Evolutionary conservation across 805 yeast species (phyloP).

Genomic region (Wickerhamiella sergipiensis): DNA sequence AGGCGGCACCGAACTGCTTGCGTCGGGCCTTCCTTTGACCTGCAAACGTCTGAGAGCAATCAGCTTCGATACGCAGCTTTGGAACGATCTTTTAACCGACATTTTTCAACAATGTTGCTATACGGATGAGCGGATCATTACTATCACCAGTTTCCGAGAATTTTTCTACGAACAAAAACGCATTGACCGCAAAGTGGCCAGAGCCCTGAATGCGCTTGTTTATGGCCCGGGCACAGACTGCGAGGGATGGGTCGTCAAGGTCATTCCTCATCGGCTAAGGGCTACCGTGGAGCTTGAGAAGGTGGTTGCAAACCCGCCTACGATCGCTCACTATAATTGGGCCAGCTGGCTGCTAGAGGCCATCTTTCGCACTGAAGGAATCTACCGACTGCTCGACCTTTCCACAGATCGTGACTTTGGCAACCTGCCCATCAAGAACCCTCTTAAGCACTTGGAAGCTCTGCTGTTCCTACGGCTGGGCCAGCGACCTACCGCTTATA

Average conservation of each 20-base stretch:
- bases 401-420: constrained; percentile 13
- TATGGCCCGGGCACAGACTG: constrained; percentile 13
- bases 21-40: constrained; percentile 11
- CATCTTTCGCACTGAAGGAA: constrained; percentile 12
- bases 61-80: constrained; percentile 13
- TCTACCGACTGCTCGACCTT: constrained; percentile 10
- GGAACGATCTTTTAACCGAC: constrained; percentile 10
- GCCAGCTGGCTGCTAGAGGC: constrained; percentile 12
- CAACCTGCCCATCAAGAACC: constrained; percentile 10
- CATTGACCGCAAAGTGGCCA: constrained; percentile 7
- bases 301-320: constrained; percentile 4
- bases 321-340: constrained; percentile 14
- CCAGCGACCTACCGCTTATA: not conserved
- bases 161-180: constrained; percentile 10
- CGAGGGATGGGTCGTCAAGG: constrained; percentile 7
- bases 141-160: constrained; percentile 9
- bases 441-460: constrained; percentile 12
- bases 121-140: constrained; percentile 6
- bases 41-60: constrained; percentile 13
- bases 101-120: constrained; percentile 5
- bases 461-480: constrained; percentile 10
- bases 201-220: constrained; percentile 12
- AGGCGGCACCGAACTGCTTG: constrained; percentile 12
- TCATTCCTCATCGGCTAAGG: constrained; percentile 9
- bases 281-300: constrained; percentile 7